phyloP scores from a whole-genome alignment of 2,329 filamentous ascomycete genomes.

The Phaeosphaeria sp. region DNA sequence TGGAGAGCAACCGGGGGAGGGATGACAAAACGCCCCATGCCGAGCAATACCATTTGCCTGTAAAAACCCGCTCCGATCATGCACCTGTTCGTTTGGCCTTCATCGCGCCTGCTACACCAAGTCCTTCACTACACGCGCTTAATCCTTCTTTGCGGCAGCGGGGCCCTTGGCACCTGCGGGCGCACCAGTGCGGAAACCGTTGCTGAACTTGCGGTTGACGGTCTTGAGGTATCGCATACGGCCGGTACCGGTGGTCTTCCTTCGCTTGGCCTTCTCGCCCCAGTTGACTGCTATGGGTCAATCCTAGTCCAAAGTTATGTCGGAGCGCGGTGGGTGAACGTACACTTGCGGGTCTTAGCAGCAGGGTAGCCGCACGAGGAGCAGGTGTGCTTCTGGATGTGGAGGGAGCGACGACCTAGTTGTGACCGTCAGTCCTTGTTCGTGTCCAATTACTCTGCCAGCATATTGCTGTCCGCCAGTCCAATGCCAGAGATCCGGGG shows the following conservation, averaged over 20 bases:
- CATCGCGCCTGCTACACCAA: conserved; percentile 32
- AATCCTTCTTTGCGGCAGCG: conserved; percentile 35
- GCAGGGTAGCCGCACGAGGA: conserved; percentile 94
- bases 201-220: conserved; percentile 92
- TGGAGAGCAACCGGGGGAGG: conserved; percentile 42
- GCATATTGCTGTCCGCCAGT: background rate
- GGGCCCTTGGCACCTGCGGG: conserved; percentile 83
- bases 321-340: conserved; percentile 54
- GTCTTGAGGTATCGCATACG: conserved; percentile 95
- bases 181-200: conserved; percentile 91
- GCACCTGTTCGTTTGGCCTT: conserved; percentile 34
- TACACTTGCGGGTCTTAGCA: conserved; percentile 99
- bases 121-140: conserved; percentile 17
- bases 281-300: conserved; percentile 80
- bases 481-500: conserved; percentile 8
- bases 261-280: conserved; percentile 99
- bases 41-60: conserved; percentile 46
- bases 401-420: conserved; percentile 90
- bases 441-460: background rate
- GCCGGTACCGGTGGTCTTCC: conserved; percentile 98
- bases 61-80: conserved; percentile 41
- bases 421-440: conserved; percentile 40
- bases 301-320: conserved; percentile 16
- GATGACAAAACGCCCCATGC: conserved; percentile 48
- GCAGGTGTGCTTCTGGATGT: conserved; percentile 99